Percentiles rank a stretch among this genome's conserved stretches.
Conservation (phyloP, 768 basidiomycete species). For the Austroboletus eburneus region DNA sequence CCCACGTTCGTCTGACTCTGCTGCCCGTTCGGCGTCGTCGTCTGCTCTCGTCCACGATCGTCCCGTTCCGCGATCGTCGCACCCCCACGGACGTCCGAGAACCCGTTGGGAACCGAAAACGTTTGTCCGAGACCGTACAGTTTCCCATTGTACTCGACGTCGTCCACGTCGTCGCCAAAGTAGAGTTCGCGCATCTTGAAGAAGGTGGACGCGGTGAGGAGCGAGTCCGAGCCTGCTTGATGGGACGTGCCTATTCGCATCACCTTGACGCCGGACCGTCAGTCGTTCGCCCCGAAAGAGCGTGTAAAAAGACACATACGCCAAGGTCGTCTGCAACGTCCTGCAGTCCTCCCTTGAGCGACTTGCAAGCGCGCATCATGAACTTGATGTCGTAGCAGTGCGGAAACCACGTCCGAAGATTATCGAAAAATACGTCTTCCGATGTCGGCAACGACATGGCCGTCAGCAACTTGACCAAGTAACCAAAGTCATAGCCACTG, state of each 20-base stretch:
- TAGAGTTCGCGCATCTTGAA: conserved; percentile 94
- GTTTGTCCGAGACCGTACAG: conserved; percentile 83
- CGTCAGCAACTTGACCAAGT: conserved; percentile 91
- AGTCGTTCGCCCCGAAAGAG: neutral
- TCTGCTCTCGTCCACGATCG: conserved; percentile 50
- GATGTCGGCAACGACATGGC: conserved; percentile 80
- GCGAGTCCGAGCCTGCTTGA: conserved; percentile 96
- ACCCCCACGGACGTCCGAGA: conserved; percentile 64
- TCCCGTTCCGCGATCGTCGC: conserved; percentile 82
- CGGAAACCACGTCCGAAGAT: conserved; percentile 90
- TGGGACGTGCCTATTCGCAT: conserved; percentile 86
- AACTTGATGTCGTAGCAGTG: conserved; percentile 97
- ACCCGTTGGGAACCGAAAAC: conserved; percentile 62
- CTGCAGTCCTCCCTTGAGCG: conserved; percentile 82
- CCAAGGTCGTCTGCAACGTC: conserved; percentile 95
- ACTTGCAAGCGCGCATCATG: conserved; percentile 85
- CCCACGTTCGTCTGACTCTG: conserved; percentile 34
- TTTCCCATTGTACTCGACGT: conserved; percentile 75
- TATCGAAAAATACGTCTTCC: conserved; percentile 88
- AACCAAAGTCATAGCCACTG: conserved; percentile 99
- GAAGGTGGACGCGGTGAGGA: conserved; percentile 89
- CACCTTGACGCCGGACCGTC: conserved; percentile 50
- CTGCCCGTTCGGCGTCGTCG: conserved; percentile 45
- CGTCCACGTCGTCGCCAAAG: conserved; percentile 88
- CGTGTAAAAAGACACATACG: conserved; percentile 45